Evolutionary conservation across 2,329 filamentous ascomycete genomes (phyloP), one percentile per base, ranked within the genome.

Genomic region (Colletotrichum gloeosporioides): DNA sequence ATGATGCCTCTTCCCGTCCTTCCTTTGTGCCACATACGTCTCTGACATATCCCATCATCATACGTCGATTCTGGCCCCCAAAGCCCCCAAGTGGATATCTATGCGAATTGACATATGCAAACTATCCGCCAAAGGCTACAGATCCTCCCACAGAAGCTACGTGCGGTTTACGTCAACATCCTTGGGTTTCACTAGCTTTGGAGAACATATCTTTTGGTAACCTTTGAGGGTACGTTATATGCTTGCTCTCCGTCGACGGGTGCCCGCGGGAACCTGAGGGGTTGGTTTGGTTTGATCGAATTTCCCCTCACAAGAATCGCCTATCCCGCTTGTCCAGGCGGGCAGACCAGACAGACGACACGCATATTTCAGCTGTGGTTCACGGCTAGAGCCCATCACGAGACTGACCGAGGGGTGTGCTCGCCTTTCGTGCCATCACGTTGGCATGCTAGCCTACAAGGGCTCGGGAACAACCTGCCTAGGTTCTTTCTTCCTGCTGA

Each of bases 81-180:
- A 62, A 29, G 8, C 5, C 18, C 8, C n/a, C 25, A 31, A 29
- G 63, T 66, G 63, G 63, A 49, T 6, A 66, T 62, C 16, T 18
- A 53, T 39, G 25, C 39, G 39, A 61, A 27, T 64, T 27, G 36
- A 49, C 63, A n/a, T 25, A 13, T 49, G 36, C 36, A 29, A 68
- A n/a, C 27, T 29, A 31, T 57, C 15, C 49, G 6, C 18, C 31
- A 27, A 36, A 10, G 15, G 49, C 15, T 27, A n/a, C 39, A 36
- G 10, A 39, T 61, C 49, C 63, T 53, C 64, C 39, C 65, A 22
- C 39, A 36, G 63, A 29, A 22, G 25, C 16, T 36, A 18, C 31
- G 65, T 15, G 27, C 53, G 25, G 44, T 67, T 64, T 69, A 73
- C 70, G 73, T 76, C 73, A 69, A 69, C 16, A 75, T 22, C 31